These are phyloP conservation scores for Solanum lycopersicoides DNA, from an alignment of 257 asterid genomes.

Conservation along the genomic window DNA sequence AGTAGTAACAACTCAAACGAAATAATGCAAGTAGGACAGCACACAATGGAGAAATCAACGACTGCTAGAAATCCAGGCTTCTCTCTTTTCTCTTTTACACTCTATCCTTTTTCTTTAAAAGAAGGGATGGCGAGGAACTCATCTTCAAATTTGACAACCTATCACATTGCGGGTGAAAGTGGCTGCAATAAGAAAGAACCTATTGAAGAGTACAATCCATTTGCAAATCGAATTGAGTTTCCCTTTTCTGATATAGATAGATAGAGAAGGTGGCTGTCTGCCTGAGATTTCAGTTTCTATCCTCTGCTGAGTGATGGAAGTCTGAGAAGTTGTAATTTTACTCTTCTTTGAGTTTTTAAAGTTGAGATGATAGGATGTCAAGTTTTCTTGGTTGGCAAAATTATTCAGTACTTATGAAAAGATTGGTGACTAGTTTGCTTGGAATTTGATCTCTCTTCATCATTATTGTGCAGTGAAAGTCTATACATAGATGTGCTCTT, in stretches of 20 bases:
- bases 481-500: no score
- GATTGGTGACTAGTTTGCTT: no score
- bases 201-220: slow-evolving; percentile 76
- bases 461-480: no score
- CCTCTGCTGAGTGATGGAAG: slow-evolving; percentile 26
- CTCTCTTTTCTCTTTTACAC: slow-evolving; percentile 74
- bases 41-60: slow-evolving; percentile 19
- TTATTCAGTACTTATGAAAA: no score
- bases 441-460: no score
- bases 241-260: slow-evolving; percentile 46
- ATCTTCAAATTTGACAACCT: background rate
- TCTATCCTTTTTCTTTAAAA: slow-evolving; percentile 23
- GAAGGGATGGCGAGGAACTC: no score
- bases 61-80: slow-evolving; percentile 41
- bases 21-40: slow-evolving; percentile 2
- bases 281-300: slow-evolving; percentile 10
- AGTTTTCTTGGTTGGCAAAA: background rate
- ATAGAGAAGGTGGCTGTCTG: slow-evolving; percentile 17
- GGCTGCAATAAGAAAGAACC: slow-evolving; percentile 42
- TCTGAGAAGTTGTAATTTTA: slow-evolving; percentile 35
- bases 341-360: slow-evolving; percentile 2
- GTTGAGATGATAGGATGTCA: background rate
- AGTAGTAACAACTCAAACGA: no score
- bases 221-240: slow-evolving; percentile 81
- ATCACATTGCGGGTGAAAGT: slow-evolving; percentile 19